Evolutionary conservation across 1,284 basidiomycete species (phyloP).

Genomic region (Testicularia cyperi): DNA sequence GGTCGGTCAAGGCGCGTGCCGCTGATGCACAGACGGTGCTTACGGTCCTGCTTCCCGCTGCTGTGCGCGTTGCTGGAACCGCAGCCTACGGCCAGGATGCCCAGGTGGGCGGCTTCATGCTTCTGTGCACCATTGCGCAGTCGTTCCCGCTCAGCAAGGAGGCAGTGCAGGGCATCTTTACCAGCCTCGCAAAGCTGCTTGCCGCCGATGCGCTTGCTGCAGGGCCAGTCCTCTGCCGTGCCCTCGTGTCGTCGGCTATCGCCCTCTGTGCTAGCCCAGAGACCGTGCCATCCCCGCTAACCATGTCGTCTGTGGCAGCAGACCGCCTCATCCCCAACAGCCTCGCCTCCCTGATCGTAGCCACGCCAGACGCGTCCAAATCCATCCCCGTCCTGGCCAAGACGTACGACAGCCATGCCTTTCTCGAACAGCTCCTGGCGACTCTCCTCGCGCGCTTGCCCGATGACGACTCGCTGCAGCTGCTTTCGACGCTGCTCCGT

Average conservation of each 20-base stretch:
- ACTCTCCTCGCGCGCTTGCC: conserved; percentile 25
- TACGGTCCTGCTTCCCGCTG: conserved; percentile 59
- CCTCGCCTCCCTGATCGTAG: conserved; percentile 22
- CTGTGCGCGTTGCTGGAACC: conserved; percentile 40
- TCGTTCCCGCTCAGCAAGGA: conserved; percentile 46
- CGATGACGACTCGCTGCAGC: conserved; percentile 11
- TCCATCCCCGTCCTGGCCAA: conserved; percentile 16
- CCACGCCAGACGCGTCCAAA: conserved; percentile 14
- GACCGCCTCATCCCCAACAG: conserved; percentile 32
- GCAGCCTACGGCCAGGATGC: conserved; percentile 37
- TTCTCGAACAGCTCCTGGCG: conserved; percentile 31
- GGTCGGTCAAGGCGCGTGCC: conserved; percentile 22
- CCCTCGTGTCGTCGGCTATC: conserved; percentile 39
- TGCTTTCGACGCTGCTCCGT: conserved; percentile 26
- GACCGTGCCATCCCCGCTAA: conserved; percentile 14
- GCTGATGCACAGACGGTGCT: conserved; percentile 50
- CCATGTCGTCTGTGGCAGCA: conserved; percentile 6
- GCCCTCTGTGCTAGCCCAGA: conserved; percentile 41
- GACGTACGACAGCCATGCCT: conserved; percentile 36
- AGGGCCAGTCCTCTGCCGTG: conserved; percentile 29
- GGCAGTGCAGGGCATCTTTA: conserved; percentile 43
- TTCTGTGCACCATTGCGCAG: conserved; percentile 48
- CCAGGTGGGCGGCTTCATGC: conserved; percentile 45
- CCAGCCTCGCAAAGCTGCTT: conserved; percentile 27
- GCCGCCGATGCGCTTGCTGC: conserved; percentile 2